These are phyloP conservation scores for Termitomyces sp. DNA, from an alignment of 1,284 basidiomycete species.

Conservation along the genomic window DNA sequence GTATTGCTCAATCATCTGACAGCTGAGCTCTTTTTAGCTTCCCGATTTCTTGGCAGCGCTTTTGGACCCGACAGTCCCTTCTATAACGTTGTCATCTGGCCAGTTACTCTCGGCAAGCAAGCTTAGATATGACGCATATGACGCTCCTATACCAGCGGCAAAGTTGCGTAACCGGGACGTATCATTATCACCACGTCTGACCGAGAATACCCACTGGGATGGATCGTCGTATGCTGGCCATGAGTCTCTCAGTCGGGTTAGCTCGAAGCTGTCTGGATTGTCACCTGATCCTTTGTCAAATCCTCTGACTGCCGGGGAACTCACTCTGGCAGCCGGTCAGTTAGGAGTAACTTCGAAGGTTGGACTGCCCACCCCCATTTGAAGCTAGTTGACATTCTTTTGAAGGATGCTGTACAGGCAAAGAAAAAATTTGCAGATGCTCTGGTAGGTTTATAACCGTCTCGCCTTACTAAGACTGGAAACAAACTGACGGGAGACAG, in stretches of 20 bases:
- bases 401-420: constrained; percentile 2
- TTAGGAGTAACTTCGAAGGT: constrained; percentile 29
- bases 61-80: constrained; percentile 25
- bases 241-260: constrained; percentile 23
- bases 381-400: not conserved
- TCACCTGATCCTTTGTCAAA: constrained; percentile 16
- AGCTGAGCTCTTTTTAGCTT: constrained; percentile 37
- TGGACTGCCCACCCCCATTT: constrained; percentile 7
- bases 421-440: constrained; percentile 10
- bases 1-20: not conserved
- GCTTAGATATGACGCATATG: constrained; percentile 69
- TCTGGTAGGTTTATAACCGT: constrained; percentile 9
- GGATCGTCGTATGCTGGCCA: constrained; percentile 13
- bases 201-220: constrained; percentile 18
- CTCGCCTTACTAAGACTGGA: not conserved
- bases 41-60: constrained; percentile 62
- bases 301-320: constrained; percentile 49
- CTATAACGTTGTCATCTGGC: constrained; percentile 24
- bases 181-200: constrained; percentile 23
- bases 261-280: constrained; percentile 29
- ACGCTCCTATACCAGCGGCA: constrained; percentile 45
- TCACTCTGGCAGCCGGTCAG: constrained; percentile 45
- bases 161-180: constrained; percentile 33
- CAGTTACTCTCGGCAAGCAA: constrained; percentile 35
- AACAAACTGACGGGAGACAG: constrained; percentile 13